Conservation (phyloP, 192 early-diverging fungal species). For the Rhizoclosmatium sp. region DNA sequence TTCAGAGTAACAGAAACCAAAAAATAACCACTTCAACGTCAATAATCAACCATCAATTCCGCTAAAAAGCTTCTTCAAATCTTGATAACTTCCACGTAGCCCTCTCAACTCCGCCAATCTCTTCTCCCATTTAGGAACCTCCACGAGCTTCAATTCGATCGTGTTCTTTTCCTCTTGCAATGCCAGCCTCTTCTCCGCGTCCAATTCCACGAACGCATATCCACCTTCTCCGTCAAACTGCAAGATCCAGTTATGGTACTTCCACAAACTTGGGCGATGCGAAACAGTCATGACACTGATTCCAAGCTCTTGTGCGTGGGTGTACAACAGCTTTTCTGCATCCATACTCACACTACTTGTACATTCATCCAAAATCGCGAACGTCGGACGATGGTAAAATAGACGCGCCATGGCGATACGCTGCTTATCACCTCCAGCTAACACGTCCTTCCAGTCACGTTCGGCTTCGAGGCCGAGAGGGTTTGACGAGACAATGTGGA, state of each 20-base stretch:
- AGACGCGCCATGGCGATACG: conserved; percentile 94
- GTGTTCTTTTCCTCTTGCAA: conserved; percentile 91
- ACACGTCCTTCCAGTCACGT: conserved; percentile 76
- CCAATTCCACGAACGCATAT: conserved; percentile 90
- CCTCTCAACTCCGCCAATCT: conserved; percentile 70
- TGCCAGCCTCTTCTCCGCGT: conserved; percentile 84
- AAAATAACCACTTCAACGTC: conserved; percentile 2
- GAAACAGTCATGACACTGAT: conserved; percentile 95
- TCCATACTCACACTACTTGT: conserved; percentile 94
- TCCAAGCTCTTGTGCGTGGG: conserved; percentile 68
- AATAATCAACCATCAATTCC: background rate
- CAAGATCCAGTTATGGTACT: conserved; percentile 95
- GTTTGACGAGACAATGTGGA: conserved; percentile 84
- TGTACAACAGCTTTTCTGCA: conserved; percentile 89
- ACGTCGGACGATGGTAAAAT: conserved; percentile 95
- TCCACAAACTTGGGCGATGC: conserved; percentile 94
- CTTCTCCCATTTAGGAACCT: conserved; percentile 79
- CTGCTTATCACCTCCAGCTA: conserved; percentile 90
- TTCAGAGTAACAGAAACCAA: background rate
- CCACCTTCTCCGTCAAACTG: conserved; percentile 96
- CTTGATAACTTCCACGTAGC: conserved; percentile 45
- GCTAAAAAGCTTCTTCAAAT: conserved; percentile 11
- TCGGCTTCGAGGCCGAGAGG: conserved; percentile 85
- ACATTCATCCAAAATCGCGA: conserved; percentile 97
- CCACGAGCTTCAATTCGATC: conserved; percentile 78